Percentiles rank a stretch among this genome's conserved stretches.
Evolutionary conservation across 2,329 filamentous ascomycete genomes (phyloP).

Genomic region (Bisporella sp.): DNA sequence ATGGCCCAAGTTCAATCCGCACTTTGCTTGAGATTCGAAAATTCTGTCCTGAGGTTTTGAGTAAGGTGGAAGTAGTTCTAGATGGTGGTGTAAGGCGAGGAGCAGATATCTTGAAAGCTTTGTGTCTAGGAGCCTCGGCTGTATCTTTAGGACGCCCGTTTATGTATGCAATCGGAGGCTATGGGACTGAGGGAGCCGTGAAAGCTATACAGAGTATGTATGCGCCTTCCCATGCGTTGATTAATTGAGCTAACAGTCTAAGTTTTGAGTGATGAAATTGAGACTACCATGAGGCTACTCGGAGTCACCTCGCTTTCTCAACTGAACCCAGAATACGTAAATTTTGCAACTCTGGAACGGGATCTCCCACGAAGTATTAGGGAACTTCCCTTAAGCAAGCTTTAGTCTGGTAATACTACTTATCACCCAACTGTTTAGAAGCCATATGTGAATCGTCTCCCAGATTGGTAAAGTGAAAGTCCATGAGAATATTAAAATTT

Average conservation of each 20-base stretch:
- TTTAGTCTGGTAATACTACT: no score
- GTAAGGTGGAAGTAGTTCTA: slow-evolving; percentile 48
- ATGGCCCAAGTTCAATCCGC: slow-evolving; percentile 45
- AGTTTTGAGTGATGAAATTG: slow-evolving; percentile 51
- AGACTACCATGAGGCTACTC: slow-evolving; percentile 56
- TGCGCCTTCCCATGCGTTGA: not conserved
- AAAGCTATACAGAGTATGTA: slow-evolving; percentile 42
- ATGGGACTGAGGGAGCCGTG: slow-evolving; percentile 44
- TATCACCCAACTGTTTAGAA: no score
- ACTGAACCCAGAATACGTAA: slow-evolving; percentile 36
- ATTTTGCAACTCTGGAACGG: not conserved
- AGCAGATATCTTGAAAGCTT: slow-evolving; percentile 50
- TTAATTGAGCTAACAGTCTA: not conserved
- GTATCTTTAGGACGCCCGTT: slow-evolving; percentile 51
- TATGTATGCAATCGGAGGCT: slow-evolving; percentile 51
- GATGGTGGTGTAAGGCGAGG: slow-evolving; percentile 51
- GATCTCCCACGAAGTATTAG: not conserved
- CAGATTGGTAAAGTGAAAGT: no score
- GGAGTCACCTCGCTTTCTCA: slow-evolving; percentile 52
- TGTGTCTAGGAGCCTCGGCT: slow-evolving; percentile 47
- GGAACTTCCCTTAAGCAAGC: no score
- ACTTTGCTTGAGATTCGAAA: slow-evolving; percentile 50
- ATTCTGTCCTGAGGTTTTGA: slow-evolving; percentile 55
- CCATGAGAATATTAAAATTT: no score
- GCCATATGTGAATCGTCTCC: no score